A percentile compares a stretch with the other conserved stretches of the same genome.
Evolutionary conservation across 1,284 basidiomycete species (phyloP).

Genomic region (Ganoderma lingzhi): DNA sequence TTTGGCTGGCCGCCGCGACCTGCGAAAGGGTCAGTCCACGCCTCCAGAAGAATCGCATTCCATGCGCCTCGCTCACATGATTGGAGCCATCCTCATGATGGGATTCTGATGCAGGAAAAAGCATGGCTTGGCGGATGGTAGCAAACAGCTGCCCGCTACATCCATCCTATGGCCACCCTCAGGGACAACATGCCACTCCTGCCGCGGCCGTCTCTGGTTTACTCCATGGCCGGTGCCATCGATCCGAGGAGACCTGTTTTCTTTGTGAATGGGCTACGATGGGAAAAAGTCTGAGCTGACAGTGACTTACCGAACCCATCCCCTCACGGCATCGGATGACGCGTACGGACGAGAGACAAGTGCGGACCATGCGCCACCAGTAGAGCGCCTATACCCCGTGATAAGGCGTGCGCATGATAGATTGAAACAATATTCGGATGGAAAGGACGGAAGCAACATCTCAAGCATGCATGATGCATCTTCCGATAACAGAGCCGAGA

Average conservation of each 20-base stretch:
- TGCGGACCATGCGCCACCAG: slow-evolving; percentile 13
- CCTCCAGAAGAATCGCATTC: slow-evolving; percentile 5
- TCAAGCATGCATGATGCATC: slow-evolving; percentile 15
- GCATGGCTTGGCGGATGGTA: slow-evolving; percentile 12
- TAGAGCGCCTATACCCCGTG: slow-evolving; percentile 2
- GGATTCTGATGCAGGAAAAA: slow-evolving; percentile 24
- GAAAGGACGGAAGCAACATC: slow-evolving; percentile 25
- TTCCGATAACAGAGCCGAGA: slow-evolving; percentile 15
- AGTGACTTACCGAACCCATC: background rate
- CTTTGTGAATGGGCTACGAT: slow-evolving; percentile 23
- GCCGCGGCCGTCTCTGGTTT: slow-evolving; percentile 8
- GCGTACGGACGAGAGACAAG: background rate
- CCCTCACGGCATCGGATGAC: background rate
- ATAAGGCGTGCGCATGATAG: slow-evolving; percentile 27
- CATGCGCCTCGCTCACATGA: slow-evolving; percentile 23
- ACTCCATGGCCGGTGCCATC: slow-evolving; percentile 13
- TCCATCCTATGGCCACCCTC: slow-evolving; percentile 4
- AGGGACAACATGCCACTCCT: background rate
- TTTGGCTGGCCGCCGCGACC: slow-evolving; percentile 13
- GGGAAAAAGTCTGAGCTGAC: no score
- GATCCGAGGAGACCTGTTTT: slow-evolving; percentile 7
- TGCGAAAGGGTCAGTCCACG: slow-evolving; percentile 19
- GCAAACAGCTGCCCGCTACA: background rate
- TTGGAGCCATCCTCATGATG: slow-evolving; percentile 16
- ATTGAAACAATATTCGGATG: background rate